phyloP scores from a whole-genome alignment of 768 basidiomycete species.

The Boletus reticuloceps region DNA sequence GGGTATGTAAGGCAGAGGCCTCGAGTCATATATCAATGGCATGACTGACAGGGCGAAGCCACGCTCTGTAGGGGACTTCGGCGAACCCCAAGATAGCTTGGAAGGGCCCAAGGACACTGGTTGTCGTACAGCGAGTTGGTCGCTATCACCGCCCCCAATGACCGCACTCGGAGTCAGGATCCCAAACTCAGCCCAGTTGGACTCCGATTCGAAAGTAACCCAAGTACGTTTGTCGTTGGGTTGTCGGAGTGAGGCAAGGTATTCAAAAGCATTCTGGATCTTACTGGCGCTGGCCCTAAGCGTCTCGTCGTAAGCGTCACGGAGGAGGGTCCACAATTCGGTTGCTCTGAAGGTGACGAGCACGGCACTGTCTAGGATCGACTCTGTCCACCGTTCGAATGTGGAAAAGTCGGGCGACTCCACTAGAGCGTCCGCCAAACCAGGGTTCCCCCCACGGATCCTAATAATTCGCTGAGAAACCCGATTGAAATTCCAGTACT shows the following conservation, averaged over 20 bases:
- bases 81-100: background rate
- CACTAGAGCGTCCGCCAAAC: background rate
- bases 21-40: background rate
- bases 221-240: slow-evolving; percentile 4
- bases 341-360: background rate
- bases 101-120: background rate
- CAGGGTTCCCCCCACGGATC: background rate
- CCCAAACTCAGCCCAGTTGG: slow-evolving; percentile 2
- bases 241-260: background rate
- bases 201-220: background rate
- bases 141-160: slow-evolving; percentile 2
- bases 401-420: background rate
- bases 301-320: background rate
- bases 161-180: slow-evolving; percentile 2
- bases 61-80: background rate
- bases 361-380: background rate
- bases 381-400: slow-evolving; percentile 2
- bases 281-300: slow-evolving; percentile 2
- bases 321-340: slow-evolving; percentile 5
- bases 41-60: background rate
- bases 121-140: background rate
- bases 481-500: slow-evolving; percentile 1
- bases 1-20: background rate
- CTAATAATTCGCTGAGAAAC: slow-evolving; percentile 4
- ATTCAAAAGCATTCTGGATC: slow-evolving; percentile 2